Evolutionary conservation across 208 protist genomes (phyloP).

Genomic region (Trypanosoma cruzi): DNA sequence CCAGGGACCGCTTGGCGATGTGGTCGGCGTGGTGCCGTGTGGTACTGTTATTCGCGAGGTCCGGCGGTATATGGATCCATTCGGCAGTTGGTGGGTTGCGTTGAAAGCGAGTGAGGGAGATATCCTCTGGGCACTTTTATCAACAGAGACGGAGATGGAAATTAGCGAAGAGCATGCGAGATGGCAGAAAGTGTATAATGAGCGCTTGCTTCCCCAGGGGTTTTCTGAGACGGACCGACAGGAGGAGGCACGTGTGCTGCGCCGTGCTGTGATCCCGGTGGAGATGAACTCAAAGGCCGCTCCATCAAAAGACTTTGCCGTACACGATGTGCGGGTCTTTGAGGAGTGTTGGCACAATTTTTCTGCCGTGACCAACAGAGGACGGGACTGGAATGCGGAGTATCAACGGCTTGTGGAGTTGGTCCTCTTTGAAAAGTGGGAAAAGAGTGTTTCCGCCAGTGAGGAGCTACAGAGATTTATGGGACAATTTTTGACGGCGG

Average conservation of each 20-base stretch:
- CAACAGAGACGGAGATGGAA: background rate
- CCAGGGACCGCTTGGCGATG: slow-evolving; percentile 65
- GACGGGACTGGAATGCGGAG: slow-evolving; percentile 35
- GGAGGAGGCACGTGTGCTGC: background rate
- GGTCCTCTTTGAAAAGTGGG: slow-evolving; percentile 17
- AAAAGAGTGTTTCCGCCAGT: slow-evolving; percentile 11
- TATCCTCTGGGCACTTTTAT: slow-evolving; percentile 43
- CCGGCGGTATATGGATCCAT: slow-evolving; percentile 60
- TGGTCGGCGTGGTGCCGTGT: slow-evolving; percentile 40
- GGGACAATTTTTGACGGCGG: slow-evolving; percentile 37
- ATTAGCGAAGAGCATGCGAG: background rate
- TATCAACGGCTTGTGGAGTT: slow-evolving; percentile 32
- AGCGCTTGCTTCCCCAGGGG: slow-evolving; percentile 2
- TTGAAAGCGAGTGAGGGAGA: slow-evolving; percentile 41
- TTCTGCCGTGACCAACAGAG: background rate
- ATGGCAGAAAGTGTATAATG: slow-evolving; percentile 49
- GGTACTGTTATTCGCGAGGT: slow-evolving; percentile 63
- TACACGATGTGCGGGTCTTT: slow-evolving; percentile 14
- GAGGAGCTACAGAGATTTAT: slow-evolving; percentile 28
- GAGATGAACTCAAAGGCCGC: background rate
- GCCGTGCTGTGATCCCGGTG: background rate
- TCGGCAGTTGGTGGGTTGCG: slow-evolving; percentile 71
- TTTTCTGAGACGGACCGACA: background rate
- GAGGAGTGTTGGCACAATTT: slow-evolving; percentile 15
- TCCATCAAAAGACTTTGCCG: slow-evolving; percentile 14